Base-by-base conservation (phyloP, 2,329 filamentous ascomycete species). In the Aspergillus brunneoviolaceus region DNA sequence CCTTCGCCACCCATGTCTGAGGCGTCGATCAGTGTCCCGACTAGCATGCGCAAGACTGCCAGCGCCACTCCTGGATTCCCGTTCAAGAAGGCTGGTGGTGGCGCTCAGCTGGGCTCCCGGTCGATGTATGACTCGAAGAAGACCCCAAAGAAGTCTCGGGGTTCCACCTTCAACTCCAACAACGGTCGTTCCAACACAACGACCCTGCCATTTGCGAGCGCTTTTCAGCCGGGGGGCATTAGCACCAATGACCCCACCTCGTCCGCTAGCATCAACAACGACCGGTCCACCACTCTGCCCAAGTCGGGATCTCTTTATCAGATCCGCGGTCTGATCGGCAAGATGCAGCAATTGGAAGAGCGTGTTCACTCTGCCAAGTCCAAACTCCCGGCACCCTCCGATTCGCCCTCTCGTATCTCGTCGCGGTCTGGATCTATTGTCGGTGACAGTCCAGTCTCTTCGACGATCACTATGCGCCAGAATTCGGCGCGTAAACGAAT, bases 261-360 rank as follows among this genome's bases (percentile, higher is more conserved):
- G 27, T 80, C 82, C 56, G 87, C 82, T 42, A 66, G 61, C 12
- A 62, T 57, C 25, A 63, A 86, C n/a, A 61, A 58, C n/a, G 62
- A 86, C 81, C 71, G 67, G 59, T 72, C 68, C 57, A 74, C 70
- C n/a, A 74, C 75, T 29, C 70, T 87, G 57, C 83, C 85, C 49
- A 81, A 84, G 62, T 87, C 86, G 31, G 84, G 85, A 63, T 98
- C 95, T 2, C 85, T 99, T 53, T 90, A 90, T 66, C 95, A 99
- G 74, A 96, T 99, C 70, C 91, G 94, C 65, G 90, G 89, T 31
- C 87, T 99, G 65, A 96, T 96, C 60, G 93, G 92, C 29, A 95
- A 98, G 78, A 97, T 98, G 92, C 92, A 97, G 77, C 91, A 92
- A 67, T 87, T 99, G 62, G 95, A 98, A 75, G 91, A 95, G 64